Percentiles rank a stretch among this genome's conserved stretches.
Evolutionary conservation across 805 yeast species (phyloP).

Genomic region (Yarrowia osloensis): DNA sequence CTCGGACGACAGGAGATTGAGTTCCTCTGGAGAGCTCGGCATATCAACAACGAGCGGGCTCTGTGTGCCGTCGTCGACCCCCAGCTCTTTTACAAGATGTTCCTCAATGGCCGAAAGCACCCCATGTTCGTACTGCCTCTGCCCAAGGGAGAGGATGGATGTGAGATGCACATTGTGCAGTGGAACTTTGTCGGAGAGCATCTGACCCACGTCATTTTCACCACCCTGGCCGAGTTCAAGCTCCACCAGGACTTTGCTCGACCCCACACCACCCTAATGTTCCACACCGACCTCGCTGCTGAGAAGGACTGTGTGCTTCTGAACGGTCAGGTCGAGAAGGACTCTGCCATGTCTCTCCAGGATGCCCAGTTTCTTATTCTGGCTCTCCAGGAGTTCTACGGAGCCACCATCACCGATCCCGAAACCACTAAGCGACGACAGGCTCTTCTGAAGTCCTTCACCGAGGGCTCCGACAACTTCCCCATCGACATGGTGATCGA

Average conservation of each 20-base stretch:
- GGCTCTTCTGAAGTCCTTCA: slow-evolving; percentile 67
- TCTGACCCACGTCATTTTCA: slow-evolving; percentile 86
- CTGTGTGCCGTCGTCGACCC: slow-evolving; percentile 65
- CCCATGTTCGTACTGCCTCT: slow-evolving; percentile 90
- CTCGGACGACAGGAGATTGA: slow-evolving; percentile 68
- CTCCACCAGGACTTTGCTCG: slow-evolving; percentile 88
- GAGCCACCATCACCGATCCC: slow-evolving; percentile 41
- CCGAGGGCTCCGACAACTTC: slow-evolving; percentile 66
- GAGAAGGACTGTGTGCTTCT: slow-evolving; percentile 69
- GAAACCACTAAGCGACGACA: slow-evolving; percentile 52
- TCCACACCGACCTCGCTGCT: slow-evolving; percentile 72
- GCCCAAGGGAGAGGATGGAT: slow-evolving; percentile 55
- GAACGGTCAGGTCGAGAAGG: slow-evolving; percentile 82
- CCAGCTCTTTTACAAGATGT: slow-evolving; percentile 62
- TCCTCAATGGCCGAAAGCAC: slow-evolving; percentile 64
- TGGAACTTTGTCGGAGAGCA: slow-evolving; percentile 86
- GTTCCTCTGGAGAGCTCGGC: slow-evolving; percentile 86
- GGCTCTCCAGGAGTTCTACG: slow-evolving; percentile 56
- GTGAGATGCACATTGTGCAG: slow-evolving; percentile 87
- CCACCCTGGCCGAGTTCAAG: slow-evolving; percentile 89
- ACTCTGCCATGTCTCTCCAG: slow-evolving; percentile 61
- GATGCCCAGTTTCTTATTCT: slow-evolving; percentile 71
- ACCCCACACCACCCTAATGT: slow-evolving; percentile 89
- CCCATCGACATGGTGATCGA: slow-evolving; percentile 65
- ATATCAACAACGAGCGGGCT: slow-evolving; percentile 58